Percentiles rank a stretch among this genome's conserved stretches.
Conservation (phyloP, 2,329 filamentous ascomycete species). For the Aspergillus sp. region DNA sequence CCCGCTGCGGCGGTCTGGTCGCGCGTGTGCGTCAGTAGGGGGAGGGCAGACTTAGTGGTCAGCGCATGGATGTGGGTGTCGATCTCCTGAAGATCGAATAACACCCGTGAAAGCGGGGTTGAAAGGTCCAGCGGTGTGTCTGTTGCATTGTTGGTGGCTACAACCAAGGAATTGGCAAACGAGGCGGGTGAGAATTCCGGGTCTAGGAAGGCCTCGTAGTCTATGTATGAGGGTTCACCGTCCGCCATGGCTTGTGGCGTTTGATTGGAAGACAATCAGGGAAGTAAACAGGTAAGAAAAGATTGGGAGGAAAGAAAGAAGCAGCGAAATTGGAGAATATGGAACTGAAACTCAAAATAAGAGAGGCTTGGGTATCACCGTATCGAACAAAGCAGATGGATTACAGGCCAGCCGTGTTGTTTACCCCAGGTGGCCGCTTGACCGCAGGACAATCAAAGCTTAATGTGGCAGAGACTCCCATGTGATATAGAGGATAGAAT, state of each 20-base stretch:
- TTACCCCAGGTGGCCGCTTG: conserved; percentile 3
- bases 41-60: conserved; percentile 79
- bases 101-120: conserved; percentile 85
- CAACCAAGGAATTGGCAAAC: conserved; percentile 87
- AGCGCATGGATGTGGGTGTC: conserved; percentile 92
- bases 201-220: conserved; percentile 88
- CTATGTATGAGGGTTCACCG: conserved; percentile 75
- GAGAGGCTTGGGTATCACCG: conserved; percentile 15
- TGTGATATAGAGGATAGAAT: conserved; percentile 12
- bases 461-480: conserved; percentile 10
- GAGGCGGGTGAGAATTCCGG: conserved; percentile 76
- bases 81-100: conserved; percentile 96
- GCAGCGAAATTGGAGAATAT: background rate
- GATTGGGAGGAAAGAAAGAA: background rate
- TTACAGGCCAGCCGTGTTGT: conserved; percentile 1
- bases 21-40: conserved; percentile 76
- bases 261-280: background rate
- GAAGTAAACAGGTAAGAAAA: background rate
- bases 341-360: conserved; percentile 1
- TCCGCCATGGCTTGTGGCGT: conserved; percentile 35
- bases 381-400: conserved; percentile 7
- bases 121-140: conserved; percentile 90
- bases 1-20: conserved; percentile 71
- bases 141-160: conserved; percentile 86
- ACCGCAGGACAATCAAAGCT: conserved; percentile 6